Evolutionary conservation across 805 yeast species (phyloP).

Genomic region (Kuraishia piskuri): DNA sequence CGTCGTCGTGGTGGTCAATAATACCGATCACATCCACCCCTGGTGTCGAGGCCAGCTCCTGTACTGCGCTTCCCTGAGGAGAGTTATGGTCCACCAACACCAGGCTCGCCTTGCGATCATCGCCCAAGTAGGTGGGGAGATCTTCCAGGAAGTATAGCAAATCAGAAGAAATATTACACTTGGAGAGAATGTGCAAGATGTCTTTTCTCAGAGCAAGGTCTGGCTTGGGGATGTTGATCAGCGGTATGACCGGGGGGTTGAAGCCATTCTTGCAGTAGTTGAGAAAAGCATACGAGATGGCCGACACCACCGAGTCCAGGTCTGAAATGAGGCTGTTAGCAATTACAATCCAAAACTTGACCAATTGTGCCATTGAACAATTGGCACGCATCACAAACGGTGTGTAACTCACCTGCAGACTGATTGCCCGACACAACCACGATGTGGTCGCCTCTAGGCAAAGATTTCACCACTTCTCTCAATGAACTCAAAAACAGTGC

Average conservation of each 20-base stretch:
- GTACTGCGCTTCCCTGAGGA: slow-evolving; percentile 41
- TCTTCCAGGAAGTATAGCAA: slow-evolving; percentile 65
- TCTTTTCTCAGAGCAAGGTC: slow-evolving; percentile 72
- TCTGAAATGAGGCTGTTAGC: slow-evolving; percentile 24
- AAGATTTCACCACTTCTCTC: slow-evolving; percentile 8
- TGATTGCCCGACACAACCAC: slow-evolving; percentile 71
- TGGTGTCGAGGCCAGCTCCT: slow-evolving; percentile 16
- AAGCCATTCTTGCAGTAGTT: slow-evolving; percentile 24
- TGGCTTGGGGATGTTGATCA: slow-evolving; percentile 59
- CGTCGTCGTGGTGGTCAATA: slow-evolving; percentile 87
- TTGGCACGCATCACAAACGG: too few species aligned
- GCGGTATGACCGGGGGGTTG: slow-evolving; percentile 40
- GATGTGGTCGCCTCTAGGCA: slow-evolving; percentile 2
- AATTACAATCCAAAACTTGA: background rate
- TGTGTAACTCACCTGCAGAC: slow-evolving; percentile 41
- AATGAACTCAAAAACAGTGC: slow-evolving; percentile 5
- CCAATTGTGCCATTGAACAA: background rate
- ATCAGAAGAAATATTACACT: slow-evolving; percentile 36
- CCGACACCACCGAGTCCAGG: slow-evolving; percentile 77
- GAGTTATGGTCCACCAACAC: slow-evolving; percentile 80
- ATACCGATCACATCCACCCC: slow-evolving; percentile 40
- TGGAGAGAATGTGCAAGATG: slow-evolving; percentile 42
- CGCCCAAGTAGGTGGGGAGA: slow-evolving; percentile 20
- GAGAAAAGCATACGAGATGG: slow-evolving; percentile 66
- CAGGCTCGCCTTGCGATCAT: slow-evolving; percentile 25